Base-by-base conservation (phyloP, 2,329 filamentous ascomycete genomes). In the Stromatinia cepivora region DNA sequence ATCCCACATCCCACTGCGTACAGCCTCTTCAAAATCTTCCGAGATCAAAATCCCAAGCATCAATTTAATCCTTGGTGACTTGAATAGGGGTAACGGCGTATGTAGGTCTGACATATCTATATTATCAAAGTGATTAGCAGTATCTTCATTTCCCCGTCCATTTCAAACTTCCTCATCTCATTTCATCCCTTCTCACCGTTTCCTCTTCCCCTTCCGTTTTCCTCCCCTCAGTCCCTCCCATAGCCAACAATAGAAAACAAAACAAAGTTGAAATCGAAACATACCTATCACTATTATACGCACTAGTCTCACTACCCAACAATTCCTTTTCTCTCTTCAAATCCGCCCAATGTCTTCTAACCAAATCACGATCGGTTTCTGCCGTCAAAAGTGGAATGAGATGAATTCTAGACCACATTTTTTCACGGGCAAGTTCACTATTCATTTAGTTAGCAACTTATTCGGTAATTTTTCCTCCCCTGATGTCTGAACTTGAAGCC, bases 391-490 rank as follows among this genome's bases (percentile, higher is more conserved):
- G 84, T 70, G 95, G 95, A 78, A 94, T 95, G 73, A 99, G 86
- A 82, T 98, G 89, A 82, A 99, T 97, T 79, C 95, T 91, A 72
- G 92, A 88, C 95, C 95, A 99, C 88, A 97, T 95, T 86, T 98
- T 99, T 80, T 99, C 95, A 77, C 95, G 92, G 73, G 90, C 92
- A 75, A 97, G 90, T 82, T 99, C 95, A 79, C 94, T 97, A 77
- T 69, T 53, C 42, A 15, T 45, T 36, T n/a, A 46, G 61, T 73
- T 52, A 73, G 71, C 52, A 8, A 53, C 7, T 39, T 66, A 39
- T 54, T 7, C 36, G 13, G 11, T 15, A 10, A 22, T 11, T 5
- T 22, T 20, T 56, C 53, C 13, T 52, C 13, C n/a, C 20, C 20
- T n/a, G 20, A 2, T n/a, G 8, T 39, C 15, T 39, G 31, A 39